phyloP scores from a whole-genome alignment of 2,329 filamentous ascomycete species.

The Ilyonectria robusta region DNA sequence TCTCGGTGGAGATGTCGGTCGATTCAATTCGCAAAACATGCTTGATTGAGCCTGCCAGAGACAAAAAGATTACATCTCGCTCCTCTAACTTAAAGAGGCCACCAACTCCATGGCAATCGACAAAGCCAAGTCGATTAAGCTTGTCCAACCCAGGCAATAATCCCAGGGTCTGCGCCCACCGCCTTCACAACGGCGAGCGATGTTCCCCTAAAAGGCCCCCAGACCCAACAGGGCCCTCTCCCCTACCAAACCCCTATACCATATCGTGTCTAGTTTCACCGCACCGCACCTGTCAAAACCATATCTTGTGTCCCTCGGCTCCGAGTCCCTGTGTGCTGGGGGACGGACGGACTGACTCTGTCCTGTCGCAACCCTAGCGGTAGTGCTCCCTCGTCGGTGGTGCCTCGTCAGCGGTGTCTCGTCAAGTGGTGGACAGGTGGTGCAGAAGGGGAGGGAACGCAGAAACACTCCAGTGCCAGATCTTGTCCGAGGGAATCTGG shows the following conservation, averaged over 20 bases:
- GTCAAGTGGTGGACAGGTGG: neutral
- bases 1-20: constrained; percentile 20
- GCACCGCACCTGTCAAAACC: constrained; percentile 36
- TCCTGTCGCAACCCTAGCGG: constrained; percentile 16
- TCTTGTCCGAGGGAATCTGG: constrained; percentile 12
- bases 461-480: constrained; percentile 19
- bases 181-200: constrained; percentile 34
- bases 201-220: constrained; percentile 10
- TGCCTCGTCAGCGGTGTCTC: neutral
- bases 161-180: constrained; percentile 43
- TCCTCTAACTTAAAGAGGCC: constrained; percentile 42
- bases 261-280: constrained; percentile 42
- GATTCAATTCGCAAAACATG: constrained; percentile 6
- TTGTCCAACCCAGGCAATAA: constrained; percentile 39
- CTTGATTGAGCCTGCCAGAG: constrained; percentile 25
- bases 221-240: neutral
- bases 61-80: constrained; percentile 31
- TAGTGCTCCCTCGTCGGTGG: constrained; percentile 5
- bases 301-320: constrained; percentile 20
- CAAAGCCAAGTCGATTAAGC: constrained; percentile 41
- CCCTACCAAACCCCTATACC: constrained; percentile 40
- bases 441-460: neutral
- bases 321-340: constrained; percentile 12
- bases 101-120: constrained; percentile 36
- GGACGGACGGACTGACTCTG: neutral